Evolutionary conservation across 2,329 filamentous ascomycete genomes (phyloP).

Genomic region (Huntiella moniliformis): DNA sequence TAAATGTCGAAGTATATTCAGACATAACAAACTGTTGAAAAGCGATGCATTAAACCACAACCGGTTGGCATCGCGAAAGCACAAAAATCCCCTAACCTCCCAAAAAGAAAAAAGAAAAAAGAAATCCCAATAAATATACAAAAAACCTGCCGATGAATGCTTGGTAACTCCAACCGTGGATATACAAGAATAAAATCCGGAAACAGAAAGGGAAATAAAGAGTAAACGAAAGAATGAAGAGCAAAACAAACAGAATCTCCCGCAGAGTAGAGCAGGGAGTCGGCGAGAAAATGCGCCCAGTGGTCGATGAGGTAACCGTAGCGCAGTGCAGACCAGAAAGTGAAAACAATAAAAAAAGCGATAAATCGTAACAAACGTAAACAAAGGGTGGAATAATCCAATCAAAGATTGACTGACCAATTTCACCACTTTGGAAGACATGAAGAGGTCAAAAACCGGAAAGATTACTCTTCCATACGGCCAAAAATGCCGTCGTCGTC

Average conservation of each 20-base stretch:
- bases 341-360: not conserved
- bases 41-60: slow-evolving; percentile 1
- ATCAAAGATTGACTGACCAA: not conserved
- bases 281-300: not conserved
- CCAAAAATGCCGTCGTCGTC: slow-evolving; percentile 94
- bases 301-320: not conserved
- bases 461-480: slow-evolving; percentile 59
- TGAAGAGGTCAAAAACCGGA: not conserved
- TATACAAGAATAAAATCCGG: not conserved
- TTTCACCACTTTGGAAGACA: not conserved
- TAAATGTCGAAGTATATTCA: too few species aligned
- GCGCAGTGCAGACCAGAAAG: not conserved
- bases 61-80: slow-evolving; percentile 2
- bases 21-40: not conserved
- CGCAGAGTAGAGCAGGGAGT: not conserved
- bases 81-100: not conserved
- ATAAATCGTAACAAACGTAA: slow-evolving; percentile 3
- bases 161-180: not conserved
- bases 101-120: not conserved
- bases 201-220: not conserved
- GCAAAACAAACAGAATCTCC: not conserved
- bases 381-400: not conserved
- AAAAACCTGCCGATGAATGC: not conserved
- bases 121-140: slow-evolving; percentile 1
- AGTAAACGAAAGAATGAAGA: not conserved